Base-by-base conservation (phyloP, 2,329 filamentous ascomycete genomes). In the Macrophomina tecta region DNA sequence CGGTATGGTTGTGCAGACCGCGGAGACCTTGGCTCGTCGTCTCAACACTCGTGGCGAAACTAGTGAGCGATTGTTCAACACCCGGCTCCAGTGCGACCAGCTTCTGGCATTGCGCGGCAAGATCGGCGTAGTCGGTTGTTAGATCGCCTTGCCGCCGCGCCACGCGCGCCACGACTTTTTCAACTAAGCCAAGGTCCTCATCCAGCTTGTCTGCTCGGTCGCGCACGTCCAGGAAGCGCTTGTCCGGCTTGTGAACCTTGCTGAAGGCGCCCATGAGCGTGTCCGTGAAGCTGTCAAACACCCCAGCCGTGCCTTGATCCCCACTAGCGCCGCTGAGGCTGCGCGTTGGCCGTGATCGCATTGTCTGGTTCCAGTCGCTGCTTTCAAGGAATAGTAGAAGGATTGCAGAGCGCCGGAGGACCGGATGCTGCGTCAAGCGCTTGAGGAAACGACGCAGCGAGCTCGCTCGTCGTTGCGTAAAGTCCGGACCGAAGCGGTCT, bases 191-290 rank as follows among this genome's bases (percentile, higher is more conserved):
- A 18, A 99, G 86, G 76, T 99, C 95, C 73, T 98, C 94, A 74
- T 82, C 93, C 5, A 99, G 86, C 81, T 97, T 98, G 80, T 96
- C 91, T 45, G 92, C 92, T 77, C 92, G 92, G 75, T 98, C 95
- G 73, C 90, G 90, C 68, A 98, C 94, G 76, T 98, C 94, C 70
- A 96, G 90, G 78, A 99, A 99, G 38, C 95, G 91, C 73, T 92
- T 91, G 79, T 99, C 95, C 6, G 94, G 91, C 78, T 96, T 97
- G 83, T 98, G 92, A 1, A 97, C 90, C 79, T 98, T 99, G 56
- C 91, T 94, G 75, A 99, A 99, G 46, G 93, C 94, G 76, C 98
- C 98, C 79, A 99, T 91, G 76, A 98, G 96, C 42, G 91, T 96
- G 78, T 99, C 95, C 48, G 95, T 93, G 76, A 98, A 93, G 73